Base-by-base conservation (phyloP, 1,284 basidiomycete genomes). In the Ustilago vetiveriae region DNA sequence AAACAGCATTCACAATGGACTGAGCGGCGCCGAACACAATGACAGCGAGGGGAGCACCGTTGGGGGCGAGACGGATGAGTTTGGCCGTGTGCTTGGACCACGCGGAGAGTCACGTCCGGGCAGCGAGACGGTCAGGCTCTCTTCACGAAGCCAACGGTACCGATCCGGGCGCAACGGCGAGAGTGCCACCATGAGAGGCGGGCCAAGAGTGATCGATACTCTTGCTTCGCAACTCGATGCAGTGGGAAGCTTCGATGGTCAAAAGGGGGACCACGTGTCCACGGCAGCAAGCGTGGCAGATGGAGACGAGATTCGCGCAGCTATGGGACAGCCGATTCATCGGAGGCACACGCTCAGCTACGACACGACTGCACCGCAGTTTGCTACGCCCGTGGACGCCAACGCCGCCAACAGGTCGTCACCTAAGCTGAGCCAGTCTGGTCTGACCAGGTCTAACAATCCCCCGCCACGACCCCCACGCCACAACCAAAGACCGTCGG, bases 401-500 rank as follows among this genome's bases (percentile, higher is more conserved):
- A 33, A 40, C 26, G 52, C 54, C 22, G 10, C 35, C 1, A 37
- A 27, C 10, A 37, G 48, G 6, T 47, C 46, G 6, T 41, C 47
- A 17, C 19, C 64, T 13, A 67, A 62, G n/a, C n/a, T 54, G 9
- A 58, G 50, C 21, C 62, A 65, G 22, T 54, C 49, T 29, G 54
- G 62, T 0, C 24, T 53, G 44, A 54, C 50, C 6, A 65, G 58
- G 33, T 52, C 56, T 17, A 29, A 33, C 21, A 50, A 55, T 6
- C 64, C 57, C 3, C 64, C 64, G 3, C 64, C 64, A 14, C 47
- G 64, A 1, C 64, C 64, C 5, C 64, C 64, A 3, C n/a, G 64
- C 6, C 48, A 60, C n/a, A 29, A 60, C 7, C 49, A 56, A 16
- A 24, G 64, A 19, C 57, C 57, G n/a, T 53, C 48, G 6, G 64